These are phyloP conservation scores for Gossypium davidsonii DNA, from an alignment of 441 rosid species.

Conservation along the genomic window DNA sequence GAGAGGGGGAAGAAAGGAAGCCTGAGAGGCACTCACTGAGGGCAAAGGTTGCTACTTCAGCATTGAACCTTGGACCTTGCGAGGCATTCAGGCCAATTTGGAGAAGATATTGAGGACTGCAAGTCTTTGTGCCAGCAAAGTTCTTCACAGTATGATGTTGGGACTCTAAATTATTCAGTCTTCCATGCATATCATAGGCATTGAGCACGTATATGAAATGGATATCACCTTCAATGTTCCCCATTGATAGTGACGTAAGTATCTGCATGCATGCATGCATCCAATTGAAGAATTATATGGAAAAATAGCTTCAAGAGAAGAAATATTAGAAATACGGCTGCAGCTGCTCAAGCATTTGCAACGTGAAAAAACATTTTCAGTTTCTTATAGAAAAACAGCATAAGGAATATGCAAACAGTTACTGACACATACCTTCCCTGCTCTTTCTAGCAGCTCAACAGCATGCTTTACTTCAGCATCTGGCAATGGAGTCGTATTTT, in stretches of 20 bases:
- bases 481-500: slow-evolving; percentile 38
- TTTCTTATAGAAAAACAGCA: slow-evolving; percentile 2
- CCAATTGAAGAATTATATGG: background rate
- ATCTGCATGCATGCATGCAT: slow-evolving; percentile 41
- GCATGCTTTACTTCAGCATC: slow-evolving; percentile 63
- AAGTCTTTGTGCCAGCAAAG: slow-evolving; percentile 63
- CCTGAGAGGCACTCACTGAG: slow-evolving; percentile 64
- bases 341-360: slow-evolving; percentile 19
- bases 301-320: background rate
- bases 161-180: slow-evolving; percentile 44
- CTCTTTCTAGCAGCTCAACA: slow-evolving; percentile 61
- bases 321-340: background rate
- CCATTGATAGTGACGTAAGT: slow-evolving; percentile 34
- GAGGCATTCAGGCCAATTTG: slow-evolving; percentile 70
- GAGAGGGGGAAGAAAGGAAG: slow-evolving; percentile 59
- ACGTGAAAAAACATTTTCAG: slow-evolving; percentile 10
- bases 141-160: slow-evolving; percentile 52
- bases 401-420: slow-evolving; percentile 7
- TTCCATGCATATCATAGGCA: slow-evolving; percentile 62
- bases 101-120: slow-evolving; percentile 61
- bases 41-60: slow-evolving; percentile 64
- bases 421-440: slow-evolving; percentile 53
- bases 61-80: slow-evolving; percentile 54
- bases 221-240: slow-evolving; percentile 44
- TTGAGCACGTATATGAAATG: slow-evolving; percentile 61